These are phyloP conservation scores for Tolypocladium guangdongense DNA, from an alignment of 2,329 filamentous ascomycete species.

Conservation along the genomic window DNA sequence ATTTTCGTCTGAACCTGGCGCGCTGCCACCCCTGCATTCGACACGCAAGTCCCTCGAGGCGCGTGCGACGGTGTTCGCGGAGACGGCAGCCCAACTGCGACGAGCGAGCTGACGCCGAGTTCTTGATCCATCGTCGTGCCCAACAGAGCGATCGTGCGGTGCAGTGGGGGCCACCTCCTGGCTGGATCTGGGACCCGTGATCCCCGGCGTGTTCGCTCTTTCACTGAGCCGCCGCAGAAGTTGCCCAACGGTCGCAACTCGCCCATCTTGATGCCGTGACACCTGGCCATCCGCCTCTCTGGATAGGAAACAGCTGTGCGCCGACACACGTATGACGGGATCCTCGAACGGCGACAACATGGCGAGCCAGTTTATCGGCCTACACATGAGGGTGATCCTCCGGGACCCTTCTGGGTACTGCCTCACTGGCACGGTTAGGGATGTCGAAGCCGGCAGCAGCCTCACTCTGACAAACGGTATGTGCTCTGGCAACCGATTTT, in stretches of 20 bases:
- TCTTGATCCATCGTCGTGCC: not conserved
- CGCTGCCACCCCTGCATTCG: not conserved
- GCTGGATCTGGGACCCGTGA: not conserved
- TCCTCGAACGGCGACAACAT: constrained; percentile 11
- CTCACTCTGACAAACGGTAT: constrained; percentile 63
- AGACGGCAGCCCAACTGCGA: not conserved
- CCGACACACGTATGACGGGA: not conserved
- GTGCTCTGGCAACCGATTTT: constrained; percentile 10
- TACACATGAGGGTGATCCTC: constrained; percentile 65
- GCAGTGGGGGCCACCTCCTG: not conserved
- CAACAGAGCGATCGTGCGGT: not conserved
- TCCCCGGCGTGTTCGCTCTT: not conserved
- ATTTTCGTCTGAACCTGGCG: not conserved
- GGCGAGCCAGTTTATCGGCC: constrained; percentile 61
- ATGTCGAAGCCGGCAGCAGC: constrained; percentile 55
- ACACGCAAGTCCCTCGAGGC: not conserved
- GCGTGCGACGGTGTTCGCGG: not conserved
- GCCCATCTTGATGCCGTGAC: not conserved
- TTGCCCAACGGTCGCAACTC: not conserved
- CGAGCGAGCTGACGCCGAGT: not conserved
- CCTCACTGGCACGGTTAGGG: constrained; percentile 59
- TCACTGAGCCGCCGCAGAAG: not conserved
- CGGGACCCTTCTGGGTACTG: constrained; percentile 51
- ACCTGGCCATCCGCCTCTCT: not conserved
- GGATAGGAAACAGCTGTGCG: not conserved